A percentile compares a stretch with the other conserved stretches of the same genome.
Evolutionary conservation across 768 basidiomycete species (phyloP).

Genomic region (Mycena alexandri): DNA sequence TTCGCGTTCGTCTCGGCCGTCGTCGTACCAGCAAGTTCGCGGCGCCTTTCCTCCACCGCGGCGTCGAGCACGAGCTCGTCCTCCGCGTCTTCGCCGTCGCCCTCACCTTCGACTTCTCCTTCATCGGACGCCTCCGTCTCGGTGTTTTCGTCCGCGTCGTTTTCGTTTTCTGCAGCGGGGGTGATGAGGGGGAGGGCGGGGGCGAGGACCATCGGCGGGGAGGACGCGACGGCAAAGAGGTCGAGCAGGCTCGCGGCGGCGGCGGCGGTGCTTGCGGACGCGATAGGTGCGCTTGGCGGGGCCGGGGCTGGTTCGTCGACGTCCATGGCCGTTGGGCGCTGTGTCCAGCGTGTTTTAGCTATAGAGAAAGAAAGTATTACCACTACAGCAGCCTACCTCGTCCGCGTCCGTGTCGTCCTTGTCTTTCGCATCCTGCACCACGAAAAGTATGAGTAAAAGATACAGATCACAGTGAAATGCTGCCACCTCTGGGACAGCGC

Average conservation of each 20-base stretch:
- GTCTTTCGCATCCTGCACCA: slow-evolving; percentile 38
- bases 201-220: slow-evolving; percentile 19
- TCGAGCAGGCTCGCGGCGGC: slow-evolving; percentile 36
- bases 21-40: slow-evolving; percentile 14
- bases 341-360: background rate
- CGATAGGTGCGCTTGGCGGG: slow-evolving; percentile 10
- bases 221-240: slow-evolving; percentile 29
- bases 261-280: slow-evolving; percentile 26
- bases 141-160: slow-evolving; percentile 45
- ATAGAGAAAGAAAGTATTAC: background rate
- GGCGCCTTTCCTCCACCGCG: slow-evolving; percentile 19
- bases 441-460: slow-evolving; percentile 1
- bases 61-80: slow-evolving; percentile 37
- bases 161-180: slow-evolving; percentile 19
- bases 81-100: slow-evolving; percentile 49
- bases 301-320: slow-evolving; percentile 29
- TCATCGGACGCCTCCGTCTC: slow-evolving; percentile 37
- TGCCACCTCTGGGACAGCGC: slow-evolving; percentile 28
- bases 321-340: slow-evolving; percentile 31
- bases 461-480: background rate
- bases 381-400: slow-evolving; percentile 25
- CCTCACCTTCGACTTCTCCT: slow-evolving; percentile 28
- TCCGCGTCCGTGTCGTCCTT: slow-evolving; percentile 43
- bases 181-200: slow-evolving; percentile 29
- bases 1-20: slow-evolving; percentile 20